These are phyloP conservation scores for Vigna reflexopilosa DNA, from an alignment of 306 rosid species.

Conservation along the genomic window DNA sequence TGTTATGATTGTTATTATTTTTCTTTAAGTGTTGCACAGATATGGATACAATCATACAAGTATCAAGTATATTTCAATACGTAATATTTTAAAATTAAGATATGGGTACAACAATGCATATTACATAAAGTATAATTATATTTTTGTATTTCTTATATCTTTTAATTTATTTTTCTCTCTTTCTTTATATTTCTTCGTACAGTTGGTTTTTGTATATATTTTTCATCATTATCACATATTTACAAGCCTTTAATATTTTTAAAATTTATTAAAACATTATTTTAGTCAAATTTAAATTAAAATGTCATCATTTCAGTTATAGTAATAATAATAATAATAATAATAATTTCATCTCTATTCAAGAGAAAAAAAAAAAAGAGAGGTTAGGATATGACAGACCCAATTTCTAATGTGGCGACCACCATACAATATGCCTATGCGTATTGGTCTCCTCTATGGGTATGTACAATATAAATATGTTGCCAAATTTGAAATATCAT, in stretches of 20 bases:
- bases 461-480: neutral
- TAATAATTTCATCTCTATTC: neutral
- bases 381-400: neutral
- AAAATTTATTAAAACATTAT: neutral
- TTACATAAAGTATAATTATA: neutral
- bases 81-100: neutral
- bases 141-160: neutral
- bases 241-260: neutral
- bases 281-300: neutral
- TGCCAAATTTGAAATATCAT: neutral
- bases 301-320: neutral
- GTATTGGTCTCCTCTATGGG: too few relatives aligned
- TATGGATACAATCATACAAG: too few relatives aligned
- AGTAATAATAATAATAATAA: neutral
- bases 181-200: neutral
- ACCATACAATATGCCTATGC: too few relatives aligned
- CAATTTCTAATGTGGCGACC: neutral
- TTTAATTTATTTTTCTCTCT: neutral
- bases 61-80: too few relatives aligned
- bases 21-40: too few relatives aligned
- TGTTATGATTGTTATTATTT: too few relatives aligned
- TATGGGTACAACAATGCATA: neutral
- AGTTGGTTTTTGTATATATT: neutral
- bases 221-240: neutral
- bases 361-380: neutral